phyloP scores from a whole-genome alignment of 108 stramenopile species.

The Fragilariopsis cylindrus region DNA sequence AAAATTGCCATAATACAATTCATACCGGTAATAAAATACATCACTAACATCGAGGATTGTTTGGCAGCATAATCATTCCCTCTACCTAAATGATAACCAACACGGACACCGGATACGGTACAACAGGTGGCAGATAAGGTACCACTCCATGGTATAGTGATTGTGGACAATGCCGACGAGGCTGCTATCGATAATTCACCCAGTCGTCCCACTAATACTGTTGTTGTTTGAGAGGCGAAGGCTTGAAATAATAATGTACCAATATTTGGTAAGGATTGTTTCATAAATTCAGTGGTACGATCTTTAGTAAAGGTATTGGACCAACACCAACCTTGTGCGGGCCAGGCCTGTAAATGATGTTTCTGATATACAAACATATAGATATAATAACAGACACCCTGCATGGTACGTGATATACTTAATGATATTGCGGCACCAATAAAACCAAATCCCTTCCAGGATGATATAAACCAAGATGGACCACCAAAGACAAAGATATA shows the following conservation, averaged over 20 bases:
- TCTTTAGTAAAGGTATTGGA: conserved; percentile 32
- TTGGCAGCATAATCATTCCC: conserved; percentile 42
- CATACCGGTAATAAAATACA: conserved; percentile 47
- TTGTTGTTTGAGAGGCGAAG: conserved; percentile 37
- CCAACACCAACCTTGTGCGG: conserved; percentile 37
- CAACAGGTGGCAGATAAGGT: conserved; percentile 40
- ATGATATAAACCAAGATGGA: conserved; percentile 16
- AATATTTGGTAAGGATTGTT: conserved; percentile 51
- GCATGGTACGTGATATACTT: conserved; percentile 44
- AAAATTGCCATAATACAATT: conserved; percentile 38
- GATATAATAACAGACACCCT: conserved; percentile 41
- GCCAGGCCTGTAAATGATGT: conserved; percentile 46
- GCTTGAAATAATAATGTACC: conserved; percentile 48
- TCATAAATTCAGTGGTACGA: conserved; percentile 47
- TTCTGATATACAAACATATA: conserved; percentile 55
- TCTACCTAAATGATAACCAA: conserved; percentile 52
- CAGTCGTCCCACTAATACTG: conserved; percentile 47
- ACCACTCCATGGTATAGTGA: conserved; percentile 52
- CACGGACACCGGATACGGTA: conserved; percentile 44
- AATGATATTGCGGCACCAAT: conserved; percentile 57
- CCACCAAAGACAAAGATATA: conserved; percentile 59
- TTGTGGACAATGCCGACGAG: conserved; percentile 40
- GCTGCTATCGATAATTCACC: conserved; percentile 50
- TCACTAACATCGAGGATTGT: conserved; percentile 36
- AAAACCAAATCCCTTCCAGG: conserved; percentile 51